Evolutionary conservation across 1,284 basidiomycete genomes (phyloP), one percentile per base, ranked within the genome.

Genomic region (Rhodotorula glutinis): DNA sequence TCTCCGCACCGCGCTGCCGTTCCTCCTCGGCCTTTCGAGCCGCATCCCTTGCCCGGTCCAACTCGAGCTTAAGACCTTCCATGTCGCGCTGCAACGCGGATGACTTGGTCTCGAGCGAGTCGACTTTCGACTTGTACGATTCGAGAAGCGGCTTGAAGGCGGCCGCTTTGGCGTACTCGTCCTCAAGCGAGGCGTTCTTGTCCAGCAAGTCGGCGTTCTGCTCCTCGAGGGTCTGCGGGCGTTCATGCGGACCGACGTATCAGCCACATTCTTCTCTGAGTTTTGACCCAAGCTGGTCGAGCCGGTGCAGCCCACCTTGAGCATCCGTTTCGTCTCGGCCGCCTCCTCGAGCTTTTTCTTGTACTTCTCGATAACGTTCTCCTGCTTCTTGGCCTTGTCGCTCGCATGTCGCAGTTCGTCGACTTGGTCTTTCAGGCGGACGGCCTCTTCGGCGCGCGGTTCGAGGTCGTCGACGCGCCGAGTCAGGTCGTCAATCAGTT

Each of bases 331-430:
- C 49, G 95, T 83, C 74, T 94, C 91, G 4, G 90, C 91, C 7
- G 88, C 87, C 77, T 97, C 95, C 75, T 98, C 95, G 7, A 98
- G 84, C 80, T 98, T 98, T 84, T 92, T 95, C 82, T 95, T 95
- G 81, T 97, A 96, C 79, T 98, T 98, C 79, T 98, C 93, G 84
- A 97, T 92, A 43, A 95, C 93, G 75, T 95, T 95, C 79, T 98
- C 95, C 10, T 88, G 90, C 82, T 95, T 97, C 76, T 91, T 88
- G 43, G 93, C 81, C 70, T 88, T 90, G 74, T 97, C 95, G 5
- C 90, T 89, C 7, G 91, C 88, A 43, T 76, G 75, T 13, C 62
- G 59, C 47, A 79, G 92, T 89, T 98, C 95, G 76, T 98, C 95
- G 2, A 97, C 82, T 79, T 96, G 88, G 76, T 98, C 95, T 77